Evolutionary conservation across 345 rosid genomes (phyloP).

Genomic region (Euphorbia peplus): DNA sequence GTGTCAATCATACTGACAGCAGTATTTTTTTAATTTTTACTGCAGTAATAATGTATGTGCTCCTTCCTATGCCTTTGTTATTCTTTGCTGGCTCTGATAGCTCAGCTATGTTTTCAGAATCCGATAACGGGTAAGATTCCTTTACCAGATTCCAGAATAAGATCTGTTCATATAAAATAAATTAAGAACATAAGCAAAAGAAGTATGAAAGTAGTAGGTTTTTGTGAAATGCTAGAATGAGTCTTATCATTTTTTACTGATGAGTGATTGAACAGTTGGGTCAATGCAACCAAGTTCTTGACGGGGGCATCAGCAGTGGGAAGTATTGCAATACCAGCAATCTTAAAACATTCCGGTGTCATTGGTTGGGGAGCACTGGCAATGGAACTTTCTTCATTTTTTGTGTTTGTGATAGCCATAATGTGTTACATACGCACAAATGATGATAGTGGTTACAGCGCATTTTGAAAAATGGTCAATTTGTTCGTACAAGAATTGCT

Average conservation of each 20-base stretch:
- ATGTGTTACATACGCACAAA: conserved; percentile 56
- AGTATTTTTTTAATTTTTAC: conserved; percentile 11
- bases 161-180: not conserved
- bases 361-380: conserved; percentile 94
- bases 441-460: conserved; percentile 48
- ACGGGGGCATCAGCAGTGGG: conserved; percentile 89
- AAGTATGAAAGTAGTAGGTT: not conserved
- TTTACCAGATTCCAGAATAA: conserved; percentile 1
- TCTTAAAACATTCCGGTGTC: conserved; percentile 84
- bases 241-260: not conserved
- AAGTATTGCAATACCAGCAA: conserved; percentile 89
- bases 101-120: conserved; percentile 55
- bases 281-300: conserved; percentile 83
- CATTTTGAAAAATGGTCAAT: conserved; percentile 30
- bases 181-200: not conserved
- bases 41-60: conserved; percentile 88
- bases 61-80: conserved; percentile 90
- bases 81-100: conserved; percentile 80
- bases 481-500: not conserved
- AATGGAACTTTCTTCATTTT: conserved; percentile 75
- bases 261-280: conserved; percentile 58
- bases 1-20: conserved; percentile 11
- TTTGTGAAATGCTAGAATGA: not conserved
- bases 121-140: conserved; percentile 51
- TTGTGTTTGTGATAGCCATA: conserved; percentile 68